A percentile compares a stretch with the other conserved stretches of the same genome.
These are phyloP conservation scores for Lenwebbia sp. DNA, from an alignment of 345 rosid genomes.

Conservation along the genomic window DNA sequence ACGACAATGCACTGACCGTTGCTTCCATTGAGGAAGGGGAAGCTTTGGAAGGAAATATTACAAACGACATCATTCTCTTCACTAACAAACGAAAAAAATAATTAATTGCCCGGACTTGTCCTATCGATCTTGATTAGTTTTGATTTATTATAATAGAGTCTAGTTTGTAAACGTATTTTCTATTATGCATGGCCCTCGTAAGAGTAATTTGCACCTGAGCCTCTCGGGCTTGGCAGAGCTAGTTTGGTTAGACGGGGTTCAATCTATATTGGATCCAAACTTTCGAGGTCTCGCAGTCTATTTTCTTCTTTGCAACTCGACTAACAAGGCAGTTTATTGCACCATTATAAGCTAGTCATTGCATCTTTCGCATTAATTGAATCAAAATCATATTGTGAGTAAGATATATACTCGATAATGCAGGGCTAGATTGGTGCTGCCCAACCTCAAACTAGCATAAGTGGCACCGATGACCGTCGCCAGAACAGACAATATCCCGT, in stretches of 20 bases:
- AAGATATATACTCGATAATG: background rate
- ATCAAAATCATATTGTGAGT: too few species aligned
- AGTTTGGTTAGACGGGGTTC: background rate
- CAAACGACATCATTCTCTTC: background rate
- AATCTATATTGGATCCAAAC: background rate
- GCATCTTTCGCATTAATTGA: too few species aligned
- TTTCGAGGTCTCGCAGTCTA: accelerated
- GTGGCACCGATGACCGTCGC: too few species aligned
- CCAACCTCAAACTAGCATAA: background rate
- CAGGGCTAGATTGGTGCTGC: background rate
- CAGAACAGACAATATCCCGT: too few species aligned
- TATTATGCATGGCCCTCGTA: background rate
- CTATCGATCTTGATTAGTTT: background rate
- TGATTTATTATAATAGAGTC: background rate
- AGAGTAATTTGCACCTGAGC: background rate
- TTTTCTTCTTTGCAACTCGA: background rate
- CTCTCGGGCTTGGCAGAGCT: background rate
- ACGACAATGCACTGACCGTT: background rate
- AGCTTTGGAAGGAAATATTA: background rate
- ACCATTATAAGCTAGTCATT: too few species aligned
- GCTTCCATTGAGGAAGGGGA: background rate
- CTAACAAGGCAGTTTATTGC: background rate
- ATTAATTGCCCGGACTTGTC: background rate
- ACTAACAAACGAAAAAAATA: background rate
- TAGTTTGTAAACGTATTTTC: background rate